These are phyloP conservation scores for Diplocarpon mali DNA, from an alignment of 2,329 filamentous ascomycete genomes.

Conservation along the genomic window DNA sequence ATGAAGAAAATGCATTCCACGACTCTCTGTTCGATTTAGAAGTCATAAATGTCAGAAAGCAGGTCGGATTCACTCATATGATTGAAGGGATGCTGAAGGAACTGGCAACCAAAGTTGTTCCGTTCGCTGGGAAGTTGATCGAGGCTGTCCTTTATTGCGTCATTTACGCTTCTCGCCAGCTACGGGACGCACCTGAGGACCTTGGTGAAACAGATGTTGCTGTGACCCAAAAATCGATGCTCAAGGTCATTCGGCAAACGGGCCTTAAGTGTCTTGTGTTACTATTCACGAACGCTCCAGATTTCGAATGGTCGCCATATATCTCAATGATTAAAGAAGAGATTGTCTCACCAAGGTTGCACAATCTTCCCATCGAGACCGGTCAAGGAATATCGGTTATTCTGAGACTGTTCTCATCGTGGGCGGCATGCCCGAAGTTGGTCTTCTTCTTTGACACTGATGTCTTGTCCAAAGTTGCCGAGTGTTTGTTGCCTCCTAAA, in stretches of 20 bases:
- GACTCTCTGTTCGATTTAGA: conserved; percentile 44
- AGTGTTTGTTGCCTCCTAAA: conserved; percentile 59
- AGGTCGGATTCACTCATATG: conserved; percentile 89
- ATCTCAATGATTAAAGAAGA: conserved; percentile 61
- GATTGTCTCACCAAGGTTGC: conserved; percentile 64
- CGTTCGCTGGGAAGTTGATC: conserved; percentile 58
- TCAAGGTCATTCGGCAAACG: conserved; percentile 54
- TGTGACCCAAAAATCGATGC: conserved; percentile 40
- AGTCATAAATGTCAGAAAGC: conserved; percentile 59
- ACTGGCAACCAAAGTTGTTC: conserved; percentile 60
- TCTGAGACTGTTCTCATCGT: conserved; percentile 69
- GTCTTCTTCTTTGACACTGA: conserved; percentile 59
- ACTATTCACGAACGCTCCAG: conserved; percentile 62
- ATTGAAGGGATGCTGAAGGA: conserved; percentile 76
- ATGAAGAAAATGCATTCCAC: conserved; percentile 30
- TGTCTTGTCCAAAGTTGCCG: conserved; percentile 57
- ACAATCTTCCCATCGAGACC: conserved; percentile 72
- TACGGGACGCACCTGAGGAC: conserved; percentile 31
- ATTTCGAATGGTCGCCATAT: conserved; percentile 63
- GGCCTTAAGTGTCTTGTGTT: conserved; percentile 75
- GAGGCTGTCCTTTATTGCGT: conserved; percentile 75
- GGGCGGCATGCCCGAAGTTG: conserved; percentile 58
- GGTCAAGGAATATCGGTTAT: conserved; percentile 80
- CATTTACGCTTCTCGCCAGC: conserved; percentile 53
- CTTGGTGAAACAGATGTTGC: conserved; percentile 28